Base-by-base conservation (phyloP, 2,329 filamentous ascomycete species). In the Bipolaris bicolor region DNA sequence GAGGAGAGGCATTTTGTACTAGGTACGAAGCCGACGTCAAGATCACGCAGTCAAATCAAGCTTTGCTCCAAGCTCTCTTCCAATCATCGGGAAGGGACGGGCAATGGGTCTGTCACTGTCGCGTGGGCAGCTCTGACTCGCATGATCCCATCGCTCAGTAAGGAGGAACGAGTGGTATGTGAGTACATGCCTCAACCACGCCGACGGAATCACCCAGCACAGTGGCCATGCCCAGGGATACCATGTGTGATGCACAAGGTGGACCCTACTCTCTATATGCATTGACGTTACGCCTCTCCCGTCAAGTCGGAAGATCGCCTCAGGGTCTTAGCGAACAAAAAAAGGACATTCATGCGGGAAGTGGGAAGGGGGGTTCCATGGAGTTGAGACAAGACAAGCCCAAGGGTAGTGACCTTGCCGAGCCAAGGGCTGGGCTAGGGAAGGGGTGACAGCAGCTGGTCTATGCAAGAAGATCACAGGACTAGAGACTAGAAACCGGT, bases 391-490 rank as follows among this genome's bases (percentile, higher is more conserved):
- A 52, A 43, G 53, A 47, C 52, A 31, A 31, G 29, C 29, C 29
- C 29, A 31, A 31, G 26, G 26, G 26, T 11, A 29, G 26, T 26
- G 7, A 26, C 24, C 6, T 26, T 6, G 7, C 24, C 24, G 4
- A 6, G 26, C 10, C 26, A 11, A 29, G 29, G 29, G 29, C 29
- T 31, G 29, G 10, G 29, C 29, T 13, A 13, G 29, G 29, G 29
- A 31, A 31, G 29, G 29, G 29, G 29, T 36, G 29, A n/a, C 20
- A 56, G 41, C 43, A 34, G 39, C 41, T 31, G 47, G 53, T 26
- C 41, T 52, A 49, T 56, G 48, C 53, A 52, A 36, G 39, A 33
- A 11, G 47, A 34, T 31, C 7, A 36, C 36, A 36, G 52, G 29
- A 31, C 29, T 11, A 50, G 52, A 44, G 29, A 43, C 40, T 26